Base-by-base conservation (phyloP, 306 rosid genomes). In the Crataegus laevigata region DNA sequence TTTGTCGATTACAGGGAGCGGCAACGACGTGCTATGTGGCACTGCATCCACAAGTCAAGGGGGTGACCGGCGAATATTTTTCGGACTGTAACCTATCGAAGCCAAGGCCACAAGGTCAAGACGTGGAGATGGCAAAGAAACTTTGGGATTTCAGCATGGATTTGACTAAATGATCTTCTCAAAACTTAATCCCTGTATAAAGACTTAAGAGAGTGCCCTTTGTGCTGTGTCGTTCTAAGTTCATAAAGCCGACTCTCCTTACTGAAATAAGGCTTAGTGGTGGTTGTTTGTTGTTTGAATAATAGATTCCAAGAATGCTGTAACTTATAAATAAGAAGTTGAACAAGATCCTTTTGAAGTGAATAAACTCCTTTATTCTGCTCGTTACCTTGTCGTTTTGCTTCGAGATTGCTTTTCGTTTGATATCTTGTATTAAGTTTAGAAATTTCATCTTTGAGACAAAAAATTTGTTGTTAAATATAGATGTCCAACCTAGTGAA, bases 1-100 rank as follows among this genome's bases (percentile, higher is more conserved):
- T 71, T 13, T 47, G 62, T 34, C 68, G 63, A 62, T 68, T 80
- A 15, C 38, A 94, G 97, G 97, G 97, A 74, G 94, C 97, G 65
- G 94, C 98, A 57, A 94, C 98, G 79, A 87, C 90, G 10, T 91
- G 97, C 79, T 91, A 94, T 71, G 88, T 83, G 59, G 94, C 98
- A 60, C 74, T 94, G 81, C 83, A 90, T 55, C 94, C 91, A 19
- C 82, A 88, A 71, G 89, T 84, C 66, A 75, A 79, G 71, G 97
- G 90, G 73, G 73, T 91, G 58, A 87, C 85, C 58, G 94, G 97
- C 8, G 78, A 85, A 69, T 94, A 83, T 77, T 91, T 94, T 76
- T 55, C 36, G 3, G 87, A 91, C 71, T 80, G 94, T 65, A 86
- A 89, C 74, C 3, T 80, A 65, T 55, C 85, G 69, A 66, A 82